A percentile compares a stretch with the other conserved stretches of the same genome.
Evolutionary conservation across 2,329 filamentous ascomycete species (phyloP).

Genomic region (Aspergillus proliferans): DNA sequence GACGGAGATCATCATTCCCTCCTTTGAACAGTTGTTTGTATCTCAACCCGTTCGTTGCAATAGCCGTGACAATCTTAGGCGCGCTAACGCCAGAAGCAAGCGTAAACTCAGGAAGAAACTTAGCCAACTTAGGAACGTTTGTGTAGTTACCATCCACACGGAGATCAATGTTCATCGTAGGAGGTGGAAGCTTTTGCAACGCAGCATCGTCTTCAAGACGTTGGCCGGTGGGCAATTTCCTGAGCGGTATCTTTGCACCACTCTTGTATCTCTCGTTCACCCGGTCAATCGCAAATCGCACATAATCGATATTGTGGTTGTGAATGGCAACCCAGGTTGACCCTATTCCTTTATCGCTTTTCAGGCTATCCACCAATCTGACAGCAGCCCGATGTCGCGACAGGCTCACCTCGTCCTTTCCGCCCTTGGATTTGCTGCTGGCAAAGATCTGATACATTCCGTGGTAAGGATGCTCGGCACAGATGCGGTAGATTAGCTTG

Average conservation of each 20-base stretch:
- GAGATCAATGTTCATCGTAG: constrained; percentile 79
- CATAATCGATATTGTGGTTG: constrained; percentile 62
- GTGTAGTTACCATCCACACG: constrained; percentile 69
- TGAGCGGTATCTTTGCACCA: constrained; percentile 58
- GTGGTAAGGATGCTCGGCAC: constrained; percentile 88
- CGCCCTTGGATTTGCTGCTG: constrained; percentile 59
- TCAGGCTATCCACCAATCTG: constrained; percentile 58
- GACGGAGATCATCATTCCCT: constrained; percentile 89
- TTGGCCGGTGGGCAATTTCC: constrained; percentile 57
- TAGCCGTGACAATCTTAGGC: constrained; percentile 83
- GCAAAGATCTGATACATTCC: constrained; percentile 97
- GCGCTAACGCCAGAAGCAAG: constrained; percentile 88
- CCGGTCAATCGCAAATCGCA: constrained; percentile 42
- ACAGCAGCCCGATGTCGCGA: constrained; percentile 69
- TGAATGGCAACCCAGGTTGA: constrained; percentile 66
- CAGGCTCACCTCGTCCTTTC: constrained; percentile 66
- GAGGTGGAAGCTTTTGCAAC: constrained; percentile 70
- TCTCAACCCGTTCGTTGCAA: constrained; percentile 67
- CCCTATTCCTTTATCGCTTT: constrained; percentile 46
- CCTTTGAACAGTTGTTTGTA: constrained; percentile 94
- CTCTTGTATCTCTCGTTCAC: constrained; percentile 59
- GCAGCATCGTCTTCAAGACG: constrained; percentile 58
- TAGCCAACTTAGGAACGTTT: constrained; percentile 64
- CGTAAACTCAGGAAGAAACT: constrained; percentile 67
- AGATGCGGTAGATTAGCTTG: constrained; percentile 72